Evolutionary conservation across 1,139 yeast genomes (phyloP).

Genomic region (Geotrichum cucujoidarum): DNA sequence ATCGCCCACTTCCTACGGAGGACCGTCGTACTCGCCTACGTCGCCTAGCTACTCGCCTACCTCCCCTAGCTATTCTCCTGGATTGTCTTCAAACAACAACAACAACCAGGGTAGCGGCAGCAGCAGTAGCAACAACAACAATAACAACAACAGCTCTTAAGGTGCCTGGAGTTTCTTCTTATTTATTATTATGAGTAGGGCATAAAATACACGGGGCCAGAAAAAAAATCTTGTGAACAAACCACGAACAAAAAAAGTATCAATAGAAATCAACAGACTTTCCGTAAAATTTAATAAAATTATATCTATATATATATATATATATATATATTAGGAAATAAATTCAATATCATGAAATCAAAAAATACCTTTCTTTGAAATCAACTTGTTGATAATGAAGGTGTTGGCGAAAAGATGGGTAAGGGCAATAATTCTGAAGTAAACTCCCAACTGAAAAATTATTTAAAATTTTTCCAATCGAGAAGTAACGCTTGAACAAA

Average conservation of each 20-base stretch:
- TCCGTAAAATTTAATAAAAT: neutral
- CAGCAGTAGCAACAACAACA: conserved; percentile 6
- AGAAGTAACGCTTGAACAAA: too few relatives aligned
- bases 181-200: neutral
- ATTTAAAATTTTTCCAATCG: too few relatives aligned
- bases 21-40: conserved; percentile 62
- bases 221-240: neutral
- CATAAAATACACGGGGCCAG: neutral
- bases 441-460: too few relatives aligned
- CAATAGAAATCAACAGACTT: conserved; percentile 1
- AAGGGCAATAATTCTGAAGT: too few relatives aligned
- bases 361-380: too few relatives aligned
- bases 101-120: neutral
- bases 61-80: conserved; percentile 60
- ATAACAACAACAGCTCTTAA: conserved; percentile 10
- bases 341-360: too few relatives aligned
- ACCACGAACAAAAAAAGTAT: conserved; percentile 1
- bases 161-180: neutral
- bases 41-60: conserved; percentile 65
- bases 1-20: conserved; percentile 49
- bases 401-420: too few relatives aligned
- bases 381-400: too few relatives aligned
- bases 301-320: too few relatives aligned
- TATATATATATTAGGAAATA: too few relatives aligned
- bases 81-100: conserved; percentile 54